These are phyloP conservation scores for Odontarrhena argentea DNA, from an alignment of 345 rosid genomes.

Conservation along the genomic window DNA sequence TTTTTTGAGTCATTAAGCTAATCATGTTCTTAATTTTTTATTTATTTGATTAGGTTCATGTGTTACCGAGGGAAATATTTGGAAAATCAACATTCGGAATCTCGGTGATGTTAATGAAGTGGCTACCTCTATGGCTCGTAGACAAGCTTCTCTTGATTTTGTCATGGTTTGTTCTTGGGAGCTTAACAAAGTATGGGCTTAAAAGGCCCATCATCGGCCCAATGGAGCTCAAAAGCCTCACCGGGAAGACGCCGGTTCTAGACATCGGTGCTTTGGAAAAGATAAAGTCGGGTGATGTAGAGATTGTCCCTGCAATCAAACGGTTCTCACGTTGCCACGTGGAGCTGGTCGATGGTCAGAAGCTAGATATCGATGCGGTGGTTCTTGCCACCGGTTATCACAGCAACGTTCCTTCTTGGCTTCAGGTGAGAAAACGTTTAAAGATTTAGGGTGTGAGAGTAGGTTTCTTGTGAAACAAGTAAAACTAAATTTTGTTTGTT, in stretches of 20 bases:
- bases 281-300: conserved; percentile 65
- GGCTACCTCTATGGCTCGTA: conserved; percentile 78
- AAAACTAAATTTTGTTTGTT: conserved; percentile 33
- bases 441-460: neutral
- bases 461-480: conserved; percentile 23
- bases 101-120: conserved; percentile 58
- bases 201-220: conserved; percentile 73
- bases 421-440: conserved; percentile 50
- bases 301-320: conserved; percentile 70
- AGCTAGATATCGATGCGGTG: conserved; percentile 58
- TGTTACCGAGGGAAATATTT: conserved; percentile 58
- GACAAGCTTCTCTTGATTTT: conserved; percentile 61
- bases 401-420: conserved; percentile 77
- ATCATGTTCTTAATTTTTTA: neutral
- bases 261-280: conserved; percentile 75
- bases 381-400: conserved; percentile 79
- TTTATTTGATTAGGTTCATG: conserved; percentile 54
- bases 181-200: conserved; percentile 57
- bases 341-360: conserved; percentile 63
- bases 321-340: conserved; percentile 53
- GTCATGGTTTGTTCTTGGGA: conserved; percentile 64
- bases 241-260: conserved; percentile 81
- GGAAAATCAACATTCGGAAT: conserved; percentile 67
- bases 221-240: conserved; percentile 54
- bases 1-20: conserved; percentile 5